phyloP scores from a whole-genome alignment of 176 grass and related monocot genomes.

The Eleusine coracana region DNA sequence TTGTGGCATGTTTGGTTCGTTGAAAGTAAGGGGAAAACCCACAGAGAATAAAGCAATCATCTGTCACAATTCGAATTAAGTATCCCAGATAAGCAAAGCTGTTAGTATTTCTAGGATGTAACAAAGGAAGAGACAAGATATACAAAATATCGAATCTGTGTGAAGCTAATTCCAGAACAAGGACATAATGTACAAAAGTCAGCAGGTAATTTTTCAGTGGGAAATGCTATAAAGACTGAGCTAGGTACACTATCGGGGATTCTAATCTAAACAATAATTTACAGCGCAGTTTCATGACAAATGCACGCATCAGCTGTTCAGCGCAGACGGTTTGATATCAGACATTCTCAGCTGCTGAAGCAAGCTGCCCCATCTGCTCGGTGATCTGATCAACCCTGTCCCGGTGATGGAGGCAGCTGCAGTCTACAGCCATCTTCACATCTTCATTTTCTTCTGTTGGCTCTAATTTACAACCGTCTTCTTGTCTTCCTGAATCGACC shows the following conservation, averaged over 20 bases:
- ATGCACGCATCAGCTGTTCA: background rate
- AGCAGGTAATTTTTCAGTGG: background rate
- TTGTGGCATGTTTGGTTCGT: background rate
- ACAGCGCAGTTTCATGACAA: constrained; percentile 16
- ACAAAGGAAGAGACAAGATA: background rate
- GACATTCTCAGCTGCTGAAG: constrained; percentile 43
- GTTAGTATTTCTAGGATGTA: background rate
- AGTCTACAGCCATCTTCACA: background rate
- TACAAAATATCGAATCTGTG: background rate
- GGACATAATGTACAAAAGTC: constrained; percentile 6
- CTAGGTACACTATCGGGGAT: background rate
- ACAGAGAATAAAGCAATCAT: background rate
- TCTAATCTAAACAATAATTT: constrained; percentile 37
- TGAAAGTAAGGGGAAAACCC: background rate
- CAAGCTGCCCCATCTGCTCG: constrained; percentile 50
- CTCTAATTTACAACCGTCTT: constrained; percentile 13
- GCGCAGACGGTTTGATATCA: constrained; percentile 16
- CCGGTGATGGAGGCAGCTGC: constrained; percentile 5
- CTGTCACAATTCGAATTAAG: background rate
- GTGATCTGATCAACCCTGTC: constrained; percentile 42
- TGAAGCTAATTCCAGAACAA: background rate
- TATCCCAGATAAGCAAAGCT: background rate
- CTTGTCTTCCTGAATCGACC: constrained; percentile 31
- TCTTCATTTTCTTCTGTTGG: constrained; percentile 8
- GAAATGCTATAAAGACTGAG: background rate